Evolutionary conservation across 306 rosid species (phyloP).

Genomic region (Dryas octopetala): DNA sequence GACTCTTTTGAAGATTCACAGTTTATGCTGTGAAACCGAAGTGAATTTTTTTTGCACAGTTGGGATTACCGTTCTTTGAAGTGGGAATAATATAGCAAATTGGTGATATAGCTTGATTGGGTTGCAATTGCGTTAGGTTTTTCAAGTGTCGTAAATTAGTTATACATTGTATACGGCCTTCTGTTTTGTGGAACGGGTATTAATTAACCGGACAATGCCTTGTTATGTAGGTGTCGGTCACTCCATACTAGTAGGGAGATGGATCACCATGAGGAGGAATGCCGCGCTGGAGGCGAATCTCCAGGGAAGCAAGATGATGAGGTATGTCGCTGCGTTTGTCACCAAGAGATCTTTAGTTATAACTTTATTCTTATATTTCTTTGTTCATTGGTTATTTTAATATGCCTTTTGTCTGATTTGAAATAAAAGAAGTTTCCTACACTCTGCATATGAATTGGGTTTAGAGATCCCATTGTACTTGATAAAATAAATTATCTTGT

Average conservation of each 20-base stretch:
- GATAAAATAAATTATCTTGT: neutral
- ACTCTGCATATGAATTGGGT: neutral
- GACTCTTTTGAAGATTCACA: neutral
- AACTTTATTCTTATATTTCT: neutral
- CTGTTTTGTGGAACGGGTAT: neutral
- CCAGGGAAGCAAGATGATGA: slow-evolving; percentile 82
- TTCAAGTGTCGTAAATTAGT: neutral
- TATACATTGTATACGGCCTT: neutral
- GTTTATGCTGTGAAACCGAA: neutral
- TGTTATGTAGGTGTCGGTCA: slow-evolving; percentile 18
- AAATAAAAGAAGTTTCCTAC: neutral
- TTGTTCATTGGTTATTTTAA: neutral
- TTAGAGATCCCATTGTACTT: neutral
- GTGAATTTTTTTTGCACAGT: neutral
- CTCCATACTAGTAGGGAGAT: slow-evolving; percentile 28
- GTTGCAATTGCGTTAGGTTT: neutral
- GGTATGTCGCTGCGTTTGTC: slow-evolving; percentile 38
- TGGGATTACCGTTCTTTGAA: neutral
- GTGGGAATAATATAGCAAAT: neutral
- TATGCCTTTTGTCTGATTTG: neutral
- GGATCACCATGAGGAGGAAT: slow-evolving; percentile 78
- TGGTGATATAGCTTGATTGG: neutral
- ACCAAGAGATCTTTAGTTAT: neutral
- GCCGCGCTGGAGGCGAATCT: slow-evolving; percentile 50
- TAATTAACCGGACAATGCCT: neutral